Evolutionary conservation across 768 basidiomycete genomes (phyloP).

Genomic region (Russula lepida): DNA sequence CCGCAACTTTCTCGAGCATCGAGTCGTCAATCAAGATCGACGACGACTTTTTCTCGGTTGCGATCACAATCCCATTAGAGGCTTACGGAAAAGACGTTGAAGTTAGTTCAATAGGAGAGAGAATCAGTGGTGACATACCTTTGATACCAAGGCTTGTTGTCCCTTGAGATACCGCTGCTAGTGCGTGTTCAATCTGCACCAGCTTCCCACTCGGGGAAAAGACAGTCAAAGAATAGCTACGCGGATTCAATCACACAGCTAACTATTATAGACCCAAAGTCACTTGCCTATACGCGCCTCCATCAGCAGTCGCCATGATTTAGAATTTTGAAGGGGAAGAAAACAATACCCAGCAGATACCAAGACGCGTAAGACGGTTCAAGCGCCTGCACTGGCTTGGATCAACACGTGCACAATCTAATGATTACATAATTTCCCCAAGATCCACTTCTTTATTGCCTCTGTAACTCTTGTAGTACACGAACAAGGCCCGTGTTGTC

Average conservation of each 20-base stretch:
- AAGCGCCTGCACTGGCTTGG: neutral
- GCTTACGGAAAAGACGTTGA: conserved; percentile 40
- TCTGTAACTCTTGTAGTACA: too few relatives aligned
- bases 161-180: conserved; percentile 91
- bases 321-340: neutral
- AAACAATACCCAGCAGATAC: neutral
- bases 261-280: neutral
- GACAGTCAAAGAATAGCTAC: conserved; percentile 95
- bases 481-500: neutral
- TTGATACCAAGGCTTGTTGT: conserved; percentile 98
- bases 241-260: neutral
- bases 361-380: conserved; percentile 12
- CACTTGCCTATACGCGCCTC: conserved; percentile 32
- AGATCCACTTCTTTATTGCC: conserved; percentile 4
- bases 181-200: conserved; percentile 98
- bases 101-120: conserved; percentile 18
- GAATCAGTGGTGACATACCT: conserved; percentile 43
- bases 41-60: conserved; percentile 98
- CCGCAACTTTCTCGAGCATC: conserved; percentile 94
- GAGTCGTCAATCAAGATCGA: conserved; percentile 97
- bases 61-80: conserved; percentile 98
- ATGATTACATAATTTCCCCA: too few relatives aligned
- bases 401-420: conserved; percentile 9
- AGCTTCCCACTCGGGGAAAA: conserved; percentile 99
- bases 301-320: conserved; percentile 70